These are phyloP conservation scores for Lunasporangiospora selenospora DNA, from an alignment of 192 early-diverging fungal species.

Conservation along the genomic window DNA sequence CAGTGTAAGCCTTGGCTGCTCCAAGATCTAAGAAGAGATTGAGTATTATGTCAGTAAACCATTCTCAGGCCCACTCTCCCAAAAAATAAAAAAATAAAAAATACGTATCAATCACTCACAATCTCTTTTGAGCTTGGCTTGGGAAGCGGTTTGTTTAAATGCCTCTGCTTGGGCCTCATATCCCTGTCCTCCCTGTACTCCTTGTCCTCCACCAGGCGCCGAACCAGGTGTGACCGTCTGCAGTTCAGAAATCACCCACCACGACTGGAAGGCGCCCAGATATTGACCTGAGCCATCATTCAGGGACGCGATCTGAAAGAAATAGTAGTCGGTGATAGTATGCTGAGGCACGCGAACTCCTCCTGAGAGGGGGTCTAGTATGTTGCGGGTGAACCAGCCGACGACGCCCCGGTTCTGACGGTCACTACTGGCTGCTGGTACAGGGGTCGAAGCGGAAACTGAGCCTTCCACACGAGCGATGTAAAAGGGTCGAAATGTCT, in stretches of 20 bases:
- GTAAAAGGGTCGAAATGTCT: constrained; percentile 35
- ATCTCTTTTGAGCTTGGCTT: constrained; percentile 49
- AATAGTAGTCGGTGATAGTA: constrained; percentile 39
- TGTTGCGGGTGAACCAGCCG: constrained; percentile 41
- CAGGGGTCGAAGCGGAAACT: not conserved
- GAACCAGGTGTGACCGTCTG: constrained; percentile 6
- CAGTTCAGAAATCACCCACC: constrained; percentile 46
- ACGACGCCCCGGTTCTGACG: constrained; percentile 8
- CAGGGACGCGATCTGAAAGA: constrained; percentile 36
- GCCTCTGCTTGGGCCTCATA: constrained; percentile 30
- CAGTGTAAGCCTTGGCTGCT: constrained; percentile 35
- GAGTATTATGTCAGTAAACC: not conserved
- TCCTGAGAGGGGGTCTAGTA: constrained; percentile 23
- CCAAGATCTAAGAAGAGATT: constrained; percentile 13
- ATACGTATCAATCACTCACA: constrained; percentile 14
- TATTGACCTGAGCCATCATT: constrained; percentile 45
- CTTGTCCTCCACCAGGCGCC: not conserved
- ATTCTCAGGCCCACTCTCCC: not conserved
- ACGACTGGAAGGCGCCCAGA: constrained; percentile 37
- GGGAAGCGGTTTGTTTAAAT: constrained; percentile 35
- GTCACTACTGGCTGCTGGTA: not conserved
- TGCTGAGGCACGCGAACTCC: constrained; percentile 42
- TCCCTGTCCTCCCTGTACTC: not conserved
- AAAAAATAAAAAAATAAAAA: not conserved
- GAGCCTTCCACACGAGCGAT: constrained; percentile 23